Evolutionary conservation across 768 basidiomycete genomes (phyloP), one percentile per base, ranked within the genome.

Genomic region (Clavaria fumosa): DNA sequence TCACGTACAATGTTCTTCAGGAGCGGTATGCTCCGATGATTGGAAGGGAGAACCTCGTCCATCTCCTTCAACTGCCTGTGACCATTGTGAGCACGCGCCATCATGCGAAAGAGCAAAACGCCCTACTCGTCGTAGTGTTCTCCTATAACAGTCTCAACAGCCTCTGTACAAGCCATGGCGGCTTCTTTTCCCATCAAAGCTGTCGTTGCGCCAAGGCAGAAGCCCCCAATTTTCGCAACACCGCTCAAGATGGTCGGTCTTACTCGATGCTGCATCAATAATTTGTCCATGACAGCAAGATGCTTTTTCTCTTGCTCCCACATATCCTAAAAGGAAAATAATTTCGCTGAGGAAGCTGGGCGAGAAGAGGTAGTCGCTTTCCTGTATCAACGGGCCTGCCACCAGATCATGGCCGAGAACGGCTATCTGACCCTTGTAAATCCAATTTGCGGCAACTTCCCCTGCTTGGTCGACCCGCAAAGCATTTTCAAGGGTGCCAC

Each of bases 101-200:
- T n/a, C n/a, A n/a, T n/a, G n/a, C n/a, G n/a, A n/a, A n/a, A 26
- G 32, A 22, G 23, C 24, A 26, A 36, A 32, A 46, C 31, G 9
- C 69, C 85, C 52, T 53, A 93, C 91, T 95, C 89, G 54, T 96
- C 86, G 50, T 97, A 97, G 57, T 97, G 91, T 56, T 97, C 91
- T 27, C 91, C 91, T 37, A 97, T 97, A 39, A 88, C 88, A 0
- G 91, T 95, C 56, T 97, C 91, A 14, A 97, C 90, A 0, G 91
- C 91, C 55, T 97, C 91, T 0, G 91, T 97, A 50, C 91, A 96
- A 4, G 91, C 91, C 91, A 97, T 97, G 1, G 91, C 89, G 9
- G 90, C 88, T 47, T 95, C 81, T 51, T 75, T 81, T 24, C 91
- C 83, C 70, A 93, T 67, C 15, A 93, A 57, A 1, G 85, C 91